Percentiles rank a stretch among this genome's conserved stretches.
Evolutionary conservation across 2,329 filamentous ascomycete genomes (phyloP).

Genomic region (Aotearoamyces nothofagi): DNA sequence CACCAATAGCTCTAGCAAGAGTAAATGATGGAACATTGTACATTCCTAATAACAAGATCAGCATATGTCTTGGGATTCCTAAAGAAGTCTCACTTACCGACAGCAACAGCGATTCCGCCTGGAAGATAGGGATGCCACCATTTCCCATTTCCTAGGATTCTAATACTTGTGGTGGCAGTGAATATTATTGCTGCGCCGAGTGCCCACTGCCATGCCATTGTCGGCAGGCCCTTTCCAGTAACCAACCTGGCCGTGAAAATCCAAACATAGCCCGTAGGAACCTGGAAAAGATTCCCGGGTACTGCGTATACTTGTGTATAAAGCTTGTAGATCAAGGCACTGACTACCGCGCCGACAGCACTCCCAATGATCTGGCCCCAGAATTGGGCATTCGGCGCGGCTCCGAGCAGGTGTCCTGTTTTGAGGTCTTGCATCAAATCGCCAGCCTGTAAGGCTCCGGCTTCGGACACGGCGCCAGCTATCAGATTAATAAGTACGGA

Average conservation of each 20-base stretch:
- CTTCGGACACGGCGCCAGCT: slow-evolving; percentile 75
- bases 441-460: slow-evolving; percentile 81
- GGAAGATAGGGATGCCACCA: slow-evolving; percentile 67
- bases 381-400: slow-evolving; percentile 88
- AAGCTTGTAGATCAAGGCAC: slow-evolving; percentile 73
- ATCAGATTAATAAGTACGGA: slow-evolving; percentile 92
- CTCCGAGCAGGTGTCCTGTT: slow-evolving; percentile 83
- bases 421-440: slow-evolving; percentile 97
- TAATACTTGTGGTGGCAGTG: slow-evolving; percentile 50
- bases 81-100: slow-evolving; percentile 38
- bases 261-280: slow-evolving; percentile 93
- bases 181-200: slow-evolving; percentile 62
- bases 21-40: slow-evolving; percentile 98
- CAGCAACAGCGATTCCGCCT: slow-evolving; percentile 88
- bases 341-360: slow-evolving; percentile 71
- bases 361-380: slow-evolving; percentile 91
- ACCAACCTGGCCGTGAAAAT: slow-evolving; percentile 90
- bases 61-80: background rate
- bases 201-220: slow-evolving; percentile 71
- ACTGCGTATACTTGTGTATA: slow-evolving; percentile 86
- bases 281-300: slow-evolving; percentile 79
- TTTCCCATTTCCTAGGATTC: slow-evolving; percentile 37
- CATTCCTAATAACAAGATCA: slow-evolving; percentile 45
- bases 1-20: slow-evolving; percentile 71
- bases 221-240: slow-evolving; percentile 75